Percentiles rank a stretch among this genome's conserved stretches.
These are phyloP conservation scores for Aspergillus ochraceoroseus DNA, from an alignment of 2,329 filamentous ascomycete genomes.

Conservation along the genomic window DNA sequence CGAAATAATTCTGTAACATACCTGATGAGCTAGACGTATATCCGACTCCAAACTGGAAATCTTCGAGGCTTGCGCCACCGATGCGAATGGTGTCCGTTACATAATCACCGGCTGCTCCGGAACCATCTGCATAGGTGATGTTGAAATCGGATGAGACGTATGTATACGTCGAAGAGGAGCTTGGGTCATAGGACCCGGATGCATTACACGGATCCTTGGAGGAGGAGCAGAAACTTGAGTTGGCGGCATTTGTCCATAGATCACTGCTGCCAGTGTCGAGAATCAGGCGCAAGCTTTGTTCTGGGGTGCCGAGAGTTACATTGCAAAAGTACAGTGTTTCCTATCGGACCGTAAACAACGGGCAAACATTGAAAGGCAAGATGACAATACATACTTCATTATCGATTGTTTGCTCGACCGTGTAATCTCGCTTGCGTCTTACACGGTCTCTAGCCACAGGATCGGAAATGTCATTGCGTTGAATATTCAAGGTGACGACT, in stretches of 20 bases:
- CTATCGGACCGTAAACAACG: slow-evolving; percentile 21
- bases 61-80: slow-evolving; percentile 46
- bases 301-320: slow-evolving; percentile 54
- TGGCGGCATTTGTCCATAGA: slow-evolving; percentile 55
- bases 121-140: slow-evolving; percentile 81
- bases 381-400: slow-evolving; percentile 46
- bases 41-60: slow-evolving; percentile 58
- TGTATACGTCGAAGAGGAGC: slow-evolving; percentile 66
- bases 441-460: slow-evolving; percentile 46
- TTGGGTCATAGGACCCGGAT: slow-evolving; percentile 52
- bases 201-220: slow-evolving; percentile 40
- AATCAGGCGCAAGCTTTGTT: slow-evolving; percentile 52
- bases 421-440: slow-evolving; percentile 42
- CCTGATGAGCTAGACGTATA: slow-evolving; percentile 50
- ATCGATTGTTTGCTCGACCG: slow-evolving; percentile 46
- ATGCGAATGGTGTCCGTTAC: slow-evolving; percentile 65
- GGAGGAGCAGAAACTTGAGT: slow-evolving; percentile 47
- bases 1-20: slow-evolving; percentile 22
- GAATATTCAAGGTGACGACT: slow-evolving; percentile 49
- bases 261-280: slow-evolving; percentile 62
- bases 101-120: slow-evolving; percentile 72
- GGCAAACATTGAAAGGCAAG: background rate
- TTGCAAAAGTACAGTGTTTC: slow-evolving; percentile 58
- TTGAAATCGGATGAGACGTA: slow-evolving; percentile 74
- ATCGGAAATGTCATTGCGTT: slow-evolving; percentile 46